A percentile compares a stretch with the other conserved stretches of the same genome.
phyloP scores from a whole-genome alignment of 208 protist species.

The Leishmania tropica region DNA sequence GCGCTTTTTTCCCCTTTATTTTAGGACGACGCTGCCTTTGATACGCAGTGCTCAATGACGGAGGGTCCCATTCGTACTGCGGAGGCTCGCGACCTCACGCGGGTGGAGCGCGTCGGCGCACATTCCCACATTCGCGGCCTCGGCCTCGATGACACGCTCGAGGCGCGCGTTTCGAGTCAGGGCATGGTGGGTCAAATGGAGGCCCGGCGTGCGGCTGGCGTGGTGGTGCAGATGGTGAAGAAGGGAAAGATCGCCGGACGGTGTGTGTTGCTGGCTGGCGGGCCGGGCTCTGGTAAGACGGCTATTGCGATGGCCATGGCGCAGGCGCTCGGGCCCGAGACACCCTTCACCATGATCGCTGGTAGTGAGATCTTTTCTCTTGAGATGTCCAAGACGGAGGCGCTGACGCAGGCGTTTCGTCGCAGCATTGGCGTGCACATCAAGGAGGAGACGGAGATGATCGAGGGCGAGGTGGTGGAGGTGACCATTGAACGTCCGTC shows the following conservation, averaged over 20 bases:
- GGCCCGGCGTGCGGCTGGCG: constrained; percentile 90
- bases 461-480: constrained; percentile 99
- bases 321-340: constrained; percentile 97
- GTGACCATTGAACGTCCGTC: constrained; percentile 98
- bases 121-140: constrained; percentile 99
- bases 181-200: constrained; percentile 99
- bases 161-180: constrained; percentile 93
- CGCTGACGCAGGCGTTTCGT: constrained; percentile 99
- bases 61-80: constrained; percentile 81
- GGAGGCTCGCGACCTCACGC: constrained; percentile 96
- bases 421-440: constrained; percentile 99
- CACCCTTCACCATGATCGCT: constrained; percentile 99
- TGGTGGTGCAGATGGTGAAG: constrained; percentile 98
- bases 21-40: background rate
- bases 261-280: constrained; percentile 99
- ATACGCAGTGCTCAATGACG: constrained; percentile 38
- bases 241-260: constrained; percentile 99
- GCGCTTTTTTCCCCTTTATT: background rate
- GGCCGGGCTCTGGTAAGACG: constrained; percentile 98
- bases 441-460: constrained; percentile 99
- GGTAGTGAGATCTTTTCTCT: constrained; percentile 99
- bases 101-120: constrained; percentile 97
- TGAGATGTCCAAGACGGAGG: constrained; percentile 99
- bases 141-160: constrained; percentile 98
- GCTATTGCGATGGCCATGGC: constrained; percentile 99